Conservation (phyloP, 768 basidiomycete species). For the Boletus subcaerulescens region DNA sequence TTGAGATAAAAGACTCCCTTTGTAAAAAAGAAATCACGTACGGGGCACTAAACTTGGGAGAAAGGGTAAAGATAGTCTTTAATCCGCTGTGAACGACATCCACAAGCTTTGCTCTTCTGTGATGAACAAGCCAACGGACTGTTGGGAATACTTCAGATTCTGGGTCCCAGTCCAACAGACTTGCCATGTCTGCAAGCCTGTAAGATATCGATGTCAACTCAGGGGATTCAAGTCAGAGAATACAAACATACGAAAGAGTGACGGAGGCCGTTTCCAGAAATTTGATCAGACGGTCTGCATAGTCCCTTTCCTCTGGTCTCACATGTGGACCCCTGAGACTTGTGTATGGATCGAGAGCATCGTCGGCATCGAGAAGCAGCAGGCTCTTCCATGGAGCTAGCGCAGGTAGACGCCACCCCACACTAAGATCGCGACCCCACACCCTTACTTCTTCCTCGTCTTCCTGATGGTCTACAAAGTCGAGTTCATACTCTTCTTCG, state of each 20-base stretch:
- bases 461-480: constrained; percentile 47
- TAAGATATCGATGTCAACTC: background rate
- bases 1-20: background rate
- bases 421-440: constrained; percentile 68
- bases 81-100: constrained; percentile 78
- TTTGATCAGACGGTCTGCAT: constrained; percentile 69
- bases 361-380: constrained; percentile 64
- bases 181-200: constrained; percentile 78
- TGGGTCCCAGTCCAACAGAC: constrained; percentile 77
- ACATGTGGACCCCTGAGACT: constrained; percentile 59
- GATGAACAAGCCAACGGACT: constrained; percentile 91
- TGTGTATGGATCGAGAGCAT: constrained; percentile 55
- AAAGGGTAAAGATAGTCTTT: constrained; percentile 78
- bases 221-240: background rate
- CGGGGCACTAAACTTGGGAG: constrained; percentile 60
- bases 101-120: constrained; percentile 85
- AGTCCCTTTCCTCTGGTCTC: constrained; percentile 58
- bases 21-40: constrained; percentile 36
- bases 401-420: constrained; percentile 70
- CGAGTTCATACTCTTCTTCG: constrained; percentile 55
- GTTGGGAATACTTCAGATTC: constrained; percentile 82
- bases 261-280: constrained; percentile 75
- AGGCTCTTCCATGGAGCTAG: constrained; percentile 92
- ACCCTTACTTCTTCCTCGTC: constrained; percentile 48
- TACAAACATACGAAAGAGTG: constrained; percentile 63